Percentiles rank a stretch among this genome's conserved stretches.
phyloP scores from a whole-genome alignment of 164 flowering plant species.

The Vitis riparia region DNA sequence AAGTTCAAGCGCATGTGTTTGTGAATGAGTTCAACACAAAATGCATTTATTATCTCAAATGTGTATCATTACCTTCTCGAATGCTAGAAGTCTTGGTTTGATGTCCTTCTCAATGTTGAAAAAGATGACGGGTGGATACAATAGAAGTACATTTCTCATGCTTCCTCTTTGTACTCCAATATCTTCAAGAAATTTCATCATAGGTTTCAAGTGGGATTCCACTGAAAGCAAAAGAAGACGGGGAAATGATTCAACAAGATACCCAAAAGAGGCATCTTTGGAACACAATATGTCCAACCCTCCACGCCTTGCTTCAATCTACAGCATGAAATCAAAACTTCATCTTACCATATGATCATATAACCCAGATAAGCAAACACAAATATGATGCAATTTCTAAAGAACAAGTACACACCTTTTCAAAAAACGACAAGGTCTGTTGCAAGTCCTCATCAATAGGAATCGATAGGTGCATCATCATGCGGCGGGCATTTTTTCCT shows the following conservation, averaged over 20 bases:
- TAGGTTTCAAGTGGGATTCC: constrained; percentile 53
- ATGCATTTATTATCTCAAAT: not conserved
- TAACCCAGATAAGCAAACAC: not conserved
- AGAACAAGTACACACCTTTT: constrained; percentile 55
- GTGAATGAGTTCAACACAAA: not conserved
- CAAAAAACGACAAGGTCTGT: constrained; percentile 80
- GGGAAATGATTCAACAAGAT: constrained; percentile 78
- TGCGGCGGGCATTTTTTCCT: constrained; percentile 69
- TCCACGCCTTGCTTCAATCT: constrained; percentile 96
- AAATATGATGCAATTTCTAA: not conserved
- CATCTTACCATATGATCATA: not conserved
- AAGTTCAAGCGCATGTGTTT: too few relatives aligned
- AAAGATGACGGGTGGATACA: constrained; percentile 70
- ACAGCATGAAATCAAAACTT: constrained; percentile 13
- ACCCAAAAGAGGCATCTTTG: constrained; percentile 55
- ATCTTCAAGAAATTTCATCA: constrained; percentile 53
- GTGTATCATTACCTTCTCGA: constrained; percentile 54
- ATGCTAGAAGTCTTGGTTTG: constrained; percentile 42
- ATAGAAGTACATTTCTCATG: constrained; percentile 48
- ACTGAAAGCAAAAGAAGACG: constrained; percentile 63
- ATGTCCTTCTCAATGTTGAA: constrained; percentile 47
- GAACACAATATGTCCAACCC: constrained; percentile 75
- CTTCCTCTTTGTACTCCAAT: constrained; percentile 54
- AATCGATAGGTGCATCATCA: constrained; percentile 79
- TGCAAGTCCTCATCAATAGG: constrained; percentile 75